Evolutionary conservation across 1,139 yeast species (phyloP), one percentile per base, ranked within the genome.

Genomic region (Protomyces inouyei): DNA sequence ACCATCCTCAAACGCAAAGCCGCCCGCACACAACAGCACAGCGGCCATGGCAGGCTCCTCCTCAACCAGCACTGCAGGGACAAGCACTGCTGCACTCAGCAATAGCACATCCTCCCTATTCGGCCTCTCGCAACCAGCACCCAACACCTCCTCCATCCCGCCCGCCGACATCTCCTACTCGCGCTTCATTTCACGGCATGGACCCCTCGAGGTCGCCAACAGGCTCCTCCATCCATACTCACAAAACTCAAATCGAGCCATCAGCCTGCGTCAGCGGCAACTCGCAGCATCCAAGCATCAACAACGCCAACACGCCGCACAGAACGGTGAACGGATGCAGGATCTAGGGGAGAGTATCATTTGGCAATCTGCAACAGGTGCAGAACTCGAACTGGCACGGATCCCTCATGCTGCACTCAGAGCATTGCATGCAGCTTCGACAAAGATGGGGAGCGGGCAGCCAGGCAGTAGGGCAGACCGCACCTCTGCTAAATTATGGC

Each of bases 81-180:
- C 32, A 6, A 28, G 32, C 32, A 28, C 23, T 21, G 32, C 32
- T 5, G 8, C 32, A 28, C 32, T 21, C 23, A 21, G 23, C 23
- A 21, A 21, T 28, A 28, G 32, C 32, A 3, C 32, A 28, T 28
- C 32, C 10, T 6, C 23, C 0, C 48, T 43, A 21, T 43, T 43
- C 9, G 48, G 48, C 25, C 23, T 43, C 25, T 43, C 48, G 9
- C 48, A 43, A 43, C 48, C 51, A 6, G 63, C 63, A 4, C 63
- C 63, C 18, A 52, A 55, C 12, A 59, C 63, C 16, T 48, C 63
- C 10, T 35, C 51, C 12, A 59, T 59, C 23, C 43, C 57, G 12
- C 63, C 63, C 21, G 63, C 54, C 32, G 63, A 59, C 28, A 55
- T 59, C 18, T 51, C 63, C 16, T 59, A 59, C 36, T 59, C 63